Conservation (phyloP, 1,284 basidiomycete genomes). For the Irpex rosettiformis region DNA sequence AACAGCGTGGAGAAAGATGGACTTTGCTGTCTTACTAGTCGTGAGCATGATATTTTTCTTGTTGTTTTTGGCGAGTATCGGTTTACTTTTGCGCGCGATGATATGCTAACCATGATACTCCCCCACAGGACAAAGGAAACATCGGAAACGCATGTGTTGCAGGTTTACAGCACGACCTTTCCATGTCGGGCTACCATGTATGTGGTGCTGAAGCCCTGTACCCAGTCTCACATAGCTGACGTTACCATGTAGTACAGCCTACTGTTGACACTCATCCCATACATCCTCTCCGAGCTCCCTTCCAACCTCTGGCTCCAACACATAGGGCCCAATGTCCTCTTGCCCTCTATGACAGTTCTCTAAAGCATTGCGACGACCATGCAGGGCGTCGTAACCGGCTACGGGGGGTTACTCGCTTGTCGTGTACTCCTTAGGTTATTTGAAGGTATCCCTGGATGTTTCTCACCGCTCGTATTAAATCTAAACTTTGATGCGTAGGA, state of each 20-base stretch:
- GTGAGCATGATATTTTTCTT: slow-evolving; percentile 18
- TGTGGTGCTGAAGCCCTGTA: not conserved
- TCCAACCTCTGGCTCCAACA: slow-evolving; percentile 56
- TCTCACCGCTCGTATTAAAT: not conserved
- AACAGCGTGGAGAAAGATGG: slow-evolving; percentile 10
- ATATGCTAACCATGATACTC: not conserved
- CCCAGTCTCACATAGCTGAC: not conserved
- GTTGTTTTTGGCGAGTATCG: slow-evolving; percentile 15
- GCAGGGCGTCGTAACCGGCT: slow-evolving; percentile 45
- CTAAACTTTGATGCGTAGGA: slow-evolving; percentile 29
- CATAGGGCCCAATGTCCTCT: slow-evolving; percentile 52
- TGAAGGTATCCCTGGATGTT: slow-evolving; percentile 40
- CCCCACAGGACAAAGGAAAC: slow-evolving; percentile 10
- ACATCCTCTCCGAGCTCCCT: slow-evolving; percentile 57
- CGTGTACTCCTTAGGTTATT: slow-evolving; percentile 63
- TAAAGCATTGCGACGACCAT: slow-evolving; percentile 57
- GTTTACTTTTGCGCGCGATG: too few species aligned
- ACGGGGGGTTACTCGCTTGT: slow-evolving; percentile 51
- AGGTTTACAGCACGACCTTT: slow-evolving; percentile 8
- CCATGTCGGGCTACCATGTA: slow-evolving; percentile 13
- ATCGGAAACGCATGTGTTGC: slow-evolving; percentile 15
- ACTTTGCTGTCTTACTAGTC: slow-evolving; percentile 15
- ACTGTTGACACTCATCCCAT: slow-evolving; percentile 41
- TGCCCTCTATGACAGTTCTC: slow-evolving; percentile 51
- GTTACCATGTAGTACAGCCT: slow-evolving; percentile 38